Conservation (phyloP, 352 stramenopile species). For the Globisporangium acanthophoron region DNA sequence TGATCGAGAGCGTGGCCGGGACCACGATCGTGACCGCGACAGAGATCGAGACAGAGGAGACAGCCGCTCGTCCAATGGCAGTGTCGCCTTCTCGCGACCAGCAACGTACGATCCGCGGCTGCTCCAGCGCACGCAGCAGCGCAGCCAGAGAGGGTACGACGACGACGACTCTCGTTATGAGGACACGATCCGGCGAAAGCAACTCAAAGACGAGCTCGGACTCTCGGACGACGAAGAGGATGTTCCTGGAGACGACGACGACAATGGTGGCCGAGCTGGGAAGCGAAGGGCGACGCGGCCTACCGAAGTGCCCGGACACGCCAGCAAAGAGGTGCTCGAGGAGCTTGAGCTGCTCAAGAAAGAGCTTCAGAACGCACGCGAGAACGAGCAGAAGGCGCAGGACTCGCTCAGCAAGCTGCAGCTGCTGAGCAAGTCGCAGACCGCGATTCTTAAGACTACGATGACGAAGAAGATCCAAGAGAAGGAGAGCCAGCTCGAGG, state of each 20-base stretch:
- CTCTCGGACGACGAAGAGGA: constrained; percentile 59
- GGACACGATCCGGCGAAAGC: constrained; percentile 40
- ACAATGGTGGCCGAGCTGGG: neutral
- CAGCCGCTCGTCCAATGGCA: neutral
- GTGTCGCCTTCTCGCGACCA: constrained; percentile 68
- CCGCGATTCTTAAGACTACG: constrained; percentile 76
- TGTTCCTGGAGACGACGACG: constrained; percentile 5
- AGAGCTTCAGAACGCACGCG: constrained; percentile 48
- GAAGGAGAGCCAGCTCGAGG: constrained; percentile 55
- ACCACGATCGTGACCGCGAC: neutral
- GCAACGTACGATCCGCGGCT: constrained; percentile 79
- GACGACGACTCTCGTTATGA: constrained; percentile 39
- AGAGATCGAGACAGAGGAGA: neutral
- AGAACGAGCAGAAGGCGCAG: constrained; percentile 67
- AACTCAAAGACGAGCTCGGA: constrained; percentile 78
- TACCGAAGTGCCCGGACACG: constrained; percentile 7
- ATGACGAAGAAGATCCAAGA: constrained; percentile 79
- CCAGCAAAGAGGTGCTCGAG: constrained; percentile 18
- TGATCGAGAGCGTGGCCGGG: constrained; percentile 8
- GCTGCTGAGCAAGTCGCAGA: constrained; percentile 81
- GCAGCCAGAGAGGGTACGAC: constrained; percentile 26
- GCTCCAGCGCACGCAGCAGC: constrained; percentile 46
- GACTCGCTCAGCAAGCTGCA: constrained; percentile 80
- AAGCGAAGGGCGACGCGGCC: constrained; percentile 5
- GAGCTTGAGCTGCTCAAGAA: constrained; percentile 53